Evolutionary conservation across 2,329 filamentous ascomycete species (phyloP).

Genomic region (Diatrype stigma): DNA sequence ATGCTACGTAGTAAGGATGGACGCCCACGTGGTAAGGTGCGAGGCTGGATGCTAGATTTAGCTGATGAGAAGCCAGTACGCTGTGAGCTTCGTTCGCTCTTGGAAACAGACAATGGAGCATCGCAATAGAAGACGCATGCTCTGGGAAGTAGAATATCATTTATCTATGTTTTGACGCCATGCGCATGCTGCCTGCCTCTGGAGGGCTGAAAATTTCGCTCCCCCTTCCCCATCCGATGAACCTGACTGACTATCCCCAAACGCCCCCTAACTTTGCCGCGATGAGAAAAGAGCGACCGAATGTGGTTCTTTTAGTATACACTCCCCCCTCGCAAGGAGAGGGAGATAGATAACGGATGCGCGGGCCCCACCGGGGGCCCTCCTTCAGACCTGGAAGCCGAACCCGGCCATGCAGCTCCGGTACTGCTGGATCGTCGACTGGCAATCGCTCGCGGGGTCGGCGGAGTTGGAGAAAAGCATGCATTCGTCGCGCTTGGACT

Average conservation of each 20-base stretch:
- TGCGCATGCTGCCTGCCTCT: not conserved
- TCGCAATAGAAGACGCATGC: not conserved
- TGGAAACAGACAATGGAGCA: not conserved
- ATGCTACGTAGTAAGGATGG: not conserved
- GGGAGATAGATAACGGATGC: no score
- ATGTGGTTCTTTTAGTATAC: conserved; percentile 10
- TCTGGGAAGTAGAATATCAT: not conserved
- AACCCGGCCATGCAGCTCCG: conserved; percentile 88
- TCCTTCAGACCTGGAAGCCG: conserved; percentile 67
- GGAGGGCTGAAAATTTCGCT: no score
- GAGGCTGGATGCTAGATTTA: not conserved
- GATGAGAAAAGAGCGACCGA: not conserved
- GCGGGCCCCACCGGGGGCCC: no score
- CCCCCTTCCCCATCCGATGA: no score
- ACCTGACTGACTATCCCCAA: not conserved
- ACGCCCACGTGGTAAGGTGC: not conserved
- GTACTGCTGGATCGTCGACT: conserved; percentile 78
- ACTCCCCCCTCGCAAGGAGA: conserved; percentile 2
- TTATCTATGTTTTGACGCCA: not conserved
- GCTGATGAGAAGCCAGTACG: not conserved
- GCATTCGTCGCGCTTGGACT: conserved; percentile 89
- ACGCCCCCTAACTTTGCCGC: not conserved
- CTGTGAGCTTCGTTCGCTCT: not conserved
- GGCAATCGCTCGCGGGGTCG: conserved; percentile 81
- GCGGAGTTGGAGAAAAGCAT: conserved; percentile 92